Percentiles rank a stretch among this genome's conserved stretches.
Conservation (phyloP, 2,329 filamentous ascomycete species). For the Sclerotinia spermophila region DNA sequence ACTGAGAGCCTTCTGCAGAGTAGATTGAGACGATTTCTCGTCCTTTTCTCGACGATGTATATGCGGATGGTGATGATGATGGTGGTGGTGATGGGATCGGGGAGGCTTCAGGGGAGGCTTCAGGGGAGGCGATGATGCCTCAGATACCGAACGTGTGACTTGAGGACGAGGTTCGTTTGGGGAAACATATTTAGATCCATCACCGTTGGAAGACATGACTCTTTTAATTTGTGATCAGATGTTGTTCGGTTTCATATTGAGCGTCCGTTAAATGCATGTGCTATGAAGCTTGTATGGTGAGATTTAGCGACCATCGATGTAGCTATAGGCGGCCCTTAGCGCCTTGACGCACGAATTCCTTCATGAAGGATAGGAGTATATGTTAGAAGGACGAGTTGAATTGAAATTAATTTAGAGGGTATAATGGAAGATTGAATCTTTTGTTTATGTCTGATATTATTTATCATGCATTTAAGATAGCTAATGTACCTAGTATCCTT, state of each 20-base stretch:
- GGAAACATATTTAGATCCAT: slow-evolving; percentile 14
- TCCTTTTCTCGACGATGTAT: slow-evolving; percentile 38
- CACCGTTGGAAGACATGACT: slow-evolving; percentile 20
- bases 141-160: slow-evolving; percentile 47
- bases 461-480: background rate
- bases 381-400: background rate
- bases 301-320: slow-evolving; percentile 12
- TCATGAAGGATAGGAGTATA: background rate
- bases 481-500: background rate
- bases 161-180: slow-evolving; percentile 45
- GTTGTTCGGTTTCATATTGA: slow-evolving; percentile 5
- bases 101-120: slow-evolving; percentile 40
- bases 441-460: background rate
- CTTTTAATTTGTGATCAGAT: background rate
- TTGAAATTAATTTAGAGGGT: background rate
- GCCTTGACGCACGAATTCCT: background rate
- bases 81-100: slow-evolving; percentile 35
- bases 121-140: slow-evolving; percentile 22
- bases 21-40: slow-evolving; percentile 32
- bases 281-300: slow-evolving; percentile 35
- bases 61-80: slow-evolving; percentile 28
- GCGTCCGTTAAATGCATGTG: slow-evolving; percentile 6
- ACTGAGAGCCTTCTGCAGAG: slow-evolving; percentile 24
- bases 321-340: slow-evolving; percentile 6
- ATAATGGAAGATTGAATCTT: background rate